Conservation (phyloP, 768 basidiomycete genomes). For the Lactarius trivialis region DNA sequence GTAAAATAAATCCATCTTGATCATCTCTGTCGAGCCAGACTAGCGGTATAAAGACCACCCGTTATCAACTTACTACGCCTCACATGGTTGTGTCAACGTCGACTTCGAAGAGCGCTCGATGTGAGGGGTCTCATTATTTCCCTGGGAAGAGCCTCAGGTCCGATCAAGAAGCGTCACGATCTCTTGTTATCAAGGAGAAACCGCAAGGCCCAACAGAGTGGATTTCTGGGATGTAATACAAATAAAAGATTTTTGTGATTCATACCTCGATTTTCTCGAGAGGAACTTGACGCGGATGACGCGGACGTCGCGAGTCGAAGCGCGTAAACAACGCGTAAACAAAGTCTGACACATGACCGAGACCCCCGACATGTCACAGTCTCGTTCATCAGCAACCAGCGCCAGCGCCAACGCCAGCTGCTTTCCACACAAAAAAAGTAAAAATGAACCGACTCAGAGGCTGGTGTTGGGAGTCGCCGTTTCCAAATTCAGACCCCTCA, state of each 20-base stretch:
- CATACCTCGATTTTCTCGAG: background rate
- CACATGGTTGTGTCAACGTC: background rate
- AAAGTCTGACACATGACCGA: background rate
- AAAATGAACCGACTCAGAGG: too few relatives aligned
- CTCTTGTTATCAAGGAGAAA: background rate
- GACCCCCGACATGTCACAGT: too few relatives aligned
- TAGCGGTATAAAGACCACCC: background rate
- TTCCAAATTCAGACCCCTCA: background rate
- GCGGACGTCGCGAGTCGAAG: background rate
- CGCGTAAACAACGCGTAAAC: slow-evolving; percentile 22
- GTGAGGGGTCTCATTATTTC: background rate
- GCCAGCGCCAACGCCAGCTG: background rate
- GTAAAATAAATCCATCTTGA: background rate
- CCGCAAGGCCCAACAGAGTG: background rate
- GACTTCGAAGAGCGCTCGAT: background rate
- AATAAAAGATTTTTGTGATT: too few relatives aligned
- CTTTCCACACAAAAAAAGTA: background rate
- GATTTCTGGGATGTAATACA: background rate
- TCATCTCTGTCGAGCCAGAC: background rate
- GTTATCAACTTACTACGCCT: background rate
- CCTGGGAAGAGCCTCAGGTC: background rate
- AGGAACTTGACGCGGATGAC: background rate
- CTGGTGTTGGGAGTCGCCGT: background rate
- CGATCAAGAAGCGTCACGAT: background rate
- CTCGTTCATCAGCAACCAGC: background rate